Percentiles rank a stretch among this genome's conserved stretches.
Conservation (phyloP, 1,139 yeast species). For the Taiozyma sp. region DNA sequence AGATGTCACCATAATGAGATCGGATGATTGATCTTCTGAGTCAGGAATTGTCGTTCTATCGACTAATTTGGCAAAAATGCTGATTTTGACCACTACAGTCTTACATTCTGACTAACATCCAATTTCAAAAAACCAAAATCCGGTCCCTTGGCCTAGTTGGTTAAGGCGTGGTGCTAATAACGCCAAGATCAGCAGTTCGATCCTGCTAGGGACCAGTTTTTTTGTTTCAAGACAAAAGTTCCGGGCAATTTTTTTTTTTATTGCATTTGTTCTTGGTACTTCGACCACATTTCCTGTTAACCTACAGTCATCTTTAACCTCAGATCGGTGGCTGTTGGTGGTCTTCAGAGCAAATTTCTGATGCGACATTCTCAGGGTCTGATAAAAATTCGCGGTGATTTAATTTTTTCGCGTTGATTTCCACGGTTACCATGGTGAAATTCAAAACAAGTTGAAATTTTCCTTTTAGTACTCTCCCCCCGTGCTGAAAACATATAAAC, state of each 20-base stretch:
- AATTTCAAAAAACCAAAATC: background rate
- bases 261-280: background rate
- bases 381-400: no score
- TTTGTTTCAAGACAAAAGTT: constrained; percentile 3
- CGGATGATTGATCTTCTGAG: no score
- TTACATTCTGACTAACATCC: no score
- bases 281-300: no score
- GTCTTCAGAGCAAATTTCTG: no score
- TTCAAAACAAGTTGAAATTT: background rate
- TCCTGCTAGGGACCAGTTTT: constrained; percentile 75
- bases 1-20: no score
- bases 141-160: constrained; percentile 83
- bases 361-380: no score
- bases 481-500: background rate
- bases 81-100: no score
- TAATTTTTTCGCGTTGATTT: background rate
- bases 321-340: no score
- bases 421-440: background rate
- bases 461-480: background rate
- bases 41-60: no score
- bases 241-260: constrained; percentile 25
- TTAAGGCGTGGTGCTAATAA: constrained; percentile 88
- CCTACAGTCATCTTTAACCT: no score
- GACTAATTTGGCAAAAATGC: no score
- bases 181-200: constrained; percentile 84